A percentile compares a stretch with the other conserved stretches of the same genome.
Conservation (phyloP, 2,329 filamentous ascomycete species). For the Colletotrichum costaricense region DNA sequence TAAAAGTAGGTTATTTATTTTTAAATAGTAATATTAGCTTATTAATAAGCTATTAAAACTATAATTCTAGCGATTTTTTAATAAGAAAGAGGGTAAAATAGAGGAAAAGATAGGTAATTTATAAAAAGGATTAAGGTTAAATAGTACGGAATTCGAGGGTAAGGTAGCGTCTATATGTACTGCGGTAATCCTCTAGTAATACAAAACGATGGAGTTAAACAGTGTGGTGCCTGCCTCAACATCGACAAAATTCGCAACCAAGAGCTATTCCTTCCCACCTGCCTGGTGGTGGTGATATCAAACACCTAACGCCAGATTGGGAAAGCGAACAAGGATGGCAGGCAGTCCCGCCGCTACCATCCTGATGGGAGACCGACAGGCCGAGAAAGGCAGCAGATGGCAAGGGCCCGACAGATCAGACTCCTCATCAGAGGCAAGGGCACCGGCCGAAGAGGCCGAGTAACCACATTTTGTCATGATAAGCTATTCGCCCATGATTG, state of each 20-base stretch:
- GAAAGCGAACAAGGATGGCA: conserved; percentile 18
- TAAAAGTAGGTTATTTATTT: too few relatives aligned
- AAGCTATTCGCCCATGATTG: conserved; percentile 19
- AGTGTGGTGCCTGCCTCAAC: background rate
- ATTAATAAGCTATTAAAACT: too few relatives aligned
- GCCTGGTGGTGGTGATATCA: background rate
- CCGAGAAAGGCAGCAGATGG: background rate
- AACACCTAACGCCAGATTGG: conserved; percentile 13
- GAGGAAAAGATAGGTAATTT: too few relatives aligned
- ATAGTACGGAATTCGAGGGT: too few relatives aligned
- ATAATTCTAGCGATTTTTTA: too few relatives aligned
- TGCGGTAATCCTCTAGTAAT: too few relatives aligned
- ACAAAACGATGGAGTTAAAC: too few relatives aligned
- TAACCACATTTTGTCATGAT: conserved; percentile 31
- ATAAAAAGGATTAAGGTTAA: too few relatives aligned
- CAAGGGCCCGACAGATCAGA: background rate
- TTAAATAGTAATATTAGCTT: too few relatives aligned
- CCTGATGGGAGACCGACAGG: conserved; percentile 25
- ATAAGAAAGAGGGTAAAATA: too few relatives aligned
- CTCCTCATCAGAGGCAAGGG: background rate
- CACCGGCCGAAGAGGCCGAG: conserved; percentile 14
- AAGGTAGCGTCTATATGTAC: too few relatives aligned
- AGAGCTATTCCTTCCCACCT: background rate
- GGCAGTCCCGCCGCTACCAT: conserved; percentile 28
- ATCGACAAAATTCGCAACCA: background rate